phyloP scores from a whole-genome alignment of 176 grass and related monocot species.

The Puya raimondii region DNA sequence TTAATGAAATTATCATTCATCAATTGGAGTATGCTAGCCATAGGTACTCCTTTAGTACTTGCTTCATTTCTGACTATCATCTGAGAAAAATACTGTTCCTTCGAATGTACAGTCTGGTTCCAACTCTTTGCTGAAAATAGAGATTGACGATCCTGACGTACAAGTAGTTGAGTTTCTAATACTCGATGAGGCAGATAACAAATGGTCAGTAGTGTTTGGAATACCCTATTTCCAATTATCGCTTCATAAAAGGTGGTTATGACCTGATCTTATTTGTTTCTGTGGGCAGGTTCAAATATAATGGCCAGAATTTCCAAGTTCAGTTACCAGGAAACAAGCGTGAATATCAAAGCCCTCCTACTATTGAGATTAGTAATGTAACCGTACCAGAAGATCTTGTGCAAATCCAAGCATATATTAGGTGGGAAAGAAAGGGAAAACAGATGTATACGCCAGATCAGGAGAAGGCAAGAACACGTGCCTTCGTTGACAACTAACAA shows the following conservation, averaged over 20 bases:
- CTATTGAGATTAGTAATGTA: conserved; percentile 31
- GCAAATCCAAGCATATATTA: conserved; percentile 91
- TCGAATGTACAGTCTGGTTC: conserved; percentile 48
- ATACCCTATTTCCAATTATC: conserved; percentile 1
- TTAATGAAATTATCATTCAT: no score
- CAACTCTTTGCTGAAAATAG: conserved; percentile 59
- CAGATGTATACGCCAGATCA: conserved; percentile 80
- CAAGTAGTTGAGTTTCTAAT: conserved; percentile 87
- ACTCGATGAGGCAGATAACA: conserved; percentile 62
- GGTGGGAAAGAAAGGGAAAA: conserved; percentile 94
- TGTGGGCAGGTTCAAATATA: conserved; percentile 73
- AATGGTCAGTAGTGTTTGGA: conserved; percentile 50
- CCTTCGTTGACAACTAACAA: not conserved
- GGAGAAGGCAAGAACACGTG: conserved; percentile 54
- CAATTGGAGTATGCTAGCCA: no score
- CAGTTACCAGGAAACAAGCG: conserved; percentile 22
- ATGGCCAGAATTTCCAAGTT: conserved; percentile 84
- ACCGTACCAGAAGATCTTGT: conserved; percentile 88
- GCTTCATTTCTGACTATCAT: conserved; percentile 1
- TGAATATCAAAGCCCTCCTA: conserved; percentile 30
- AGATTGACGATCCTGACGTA: conserved; percentile 69
- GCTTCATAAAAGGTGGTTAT: conserved; percentile 2
- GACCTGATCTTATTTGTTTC: not conserved
- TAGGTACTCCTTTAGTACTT: not conserved
- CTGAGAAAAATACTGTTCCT: conserved; percentile 5